phyloP scores from a whole-genome alignment of 75 land plant species.

The Selaginella tamariscina region DNA sequence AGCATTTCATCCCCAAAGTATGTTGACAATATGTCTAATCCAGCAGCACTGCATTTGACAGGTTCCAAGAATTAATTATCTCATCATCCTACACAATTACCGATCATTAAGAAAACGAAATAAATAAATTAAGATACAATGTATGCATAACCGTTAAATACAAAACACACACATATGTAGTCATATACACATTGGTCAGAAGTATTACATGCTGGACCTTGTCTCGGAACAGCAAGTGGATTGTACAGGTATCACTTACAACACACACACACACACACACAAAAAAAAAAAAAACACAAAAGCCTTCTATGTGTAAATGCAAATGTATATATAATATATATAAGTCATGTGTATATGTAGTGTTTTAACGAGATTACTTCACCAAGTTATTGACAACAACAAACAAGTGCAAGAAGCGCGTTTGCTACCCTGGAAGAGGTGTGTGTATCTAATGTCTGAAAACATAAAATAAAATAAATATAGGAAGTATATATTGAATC shows the following conservation, averaged over 20 bases:
- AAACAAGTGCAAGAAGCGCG: conserved; percentile 98
- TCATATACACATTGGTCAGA: conserved; percentile 76
- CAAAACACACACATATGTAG: no score
- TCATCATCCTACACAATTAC: conserved; percentile 44
- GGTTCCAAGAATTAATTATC: conserved; percentile 82
- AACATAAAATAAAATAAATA: no score
- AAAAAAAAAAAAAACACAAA: no score
- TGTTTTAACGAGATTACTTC: conserved; percentile 69
- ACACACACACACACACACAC: conserved; percentile 65
- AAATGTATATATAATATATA: no score
- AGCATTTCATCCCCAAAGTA: conserved; percentile 95
- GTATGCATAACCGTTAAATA: no score
- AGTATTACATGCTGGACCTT: conserved; percentile 98
- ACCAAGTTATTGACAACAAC: conserved; percentile 70
- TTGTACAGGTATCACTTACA: conserved; percentile 78
- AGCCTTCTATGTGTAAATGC: no score
- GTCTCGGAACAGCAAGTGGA: conserved; percentile 86
- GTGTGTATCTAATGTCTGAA: neutral
- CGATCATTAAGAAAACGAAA: neutral
- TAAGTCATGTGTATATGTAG: no score
- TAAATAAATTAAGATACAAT: conserved; percentile 1
- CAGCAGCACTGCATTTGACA: conserved; percentile 97
- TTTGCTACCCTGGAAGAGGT: conserved; percentile 99
- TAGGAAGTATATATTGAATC: no score
- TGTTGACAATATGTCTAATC: conserved; percentile 75